Evolutionary conservation across 164 flowering plant species (phyloP).

Genomic region (Echeveria elegans): DNA sequence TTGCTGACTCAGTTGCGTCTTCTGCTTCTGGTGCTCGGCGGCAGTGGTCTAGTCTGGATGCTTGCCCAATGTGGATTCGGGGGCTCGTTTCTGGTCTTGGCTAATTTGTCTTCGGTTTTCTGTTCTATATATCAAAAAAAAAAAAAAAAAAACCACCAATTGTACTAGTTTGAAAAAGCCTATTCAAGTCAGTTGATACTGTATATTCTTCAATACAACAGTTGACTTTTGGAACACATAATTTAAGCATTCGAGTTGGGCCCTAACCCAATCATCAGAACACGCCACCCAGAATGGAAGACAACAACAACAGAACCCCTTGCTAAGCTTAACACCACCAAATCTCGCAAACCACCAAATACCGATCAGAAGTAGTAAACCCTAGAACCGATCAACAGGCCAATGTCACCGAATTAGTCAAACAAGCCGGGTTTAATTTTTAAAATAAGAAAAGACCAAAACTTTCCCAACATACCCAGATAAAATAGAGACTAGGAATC

Average conservation of each 20-base stretch:
- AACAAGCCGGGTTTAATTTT: not conserved
- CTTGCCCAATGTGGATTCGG: too few relatives aligned
- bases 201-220: slow-evolving; percentile 31
- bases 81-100: too few relatives aligned
- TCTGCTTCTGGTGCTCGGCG: too few relatives aligned
- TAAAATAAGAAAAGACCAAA: not conserved
- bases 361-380: not conserved
- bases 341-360: not conserved
- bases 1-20: too few relatives aligned
- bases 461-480: not conserved
- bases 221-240: slow-evolving; percentile 36
- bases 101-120: too few relatives aligned
- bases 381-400: not conserved
- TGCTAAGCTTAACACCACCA: not conserved
- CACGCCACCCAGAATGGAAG: not conserved
- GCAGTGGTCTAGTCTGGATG: too few relatives aligned
- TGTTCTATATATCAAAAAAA: too few relatives aligned
- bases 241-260: slow-evolving; percentile 20
- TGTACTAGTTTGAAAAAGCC: slow-evolving; percentile 7
- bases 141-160: too few relatives aligned
- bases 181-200: slow-evolving; percentile 15
- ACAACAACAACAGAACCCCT: not conserved
- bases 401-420: not conserved
- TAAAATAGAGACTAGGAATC: not conserved
- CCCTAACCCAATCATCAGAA: too few relatives aligned